Percentiles rank a stretch among this genome's conserved stretches.
phyloP scores from a whole-genome alignment of 371 early-diverging fungal genomes.

The Actinomucor elegans region DNA sequence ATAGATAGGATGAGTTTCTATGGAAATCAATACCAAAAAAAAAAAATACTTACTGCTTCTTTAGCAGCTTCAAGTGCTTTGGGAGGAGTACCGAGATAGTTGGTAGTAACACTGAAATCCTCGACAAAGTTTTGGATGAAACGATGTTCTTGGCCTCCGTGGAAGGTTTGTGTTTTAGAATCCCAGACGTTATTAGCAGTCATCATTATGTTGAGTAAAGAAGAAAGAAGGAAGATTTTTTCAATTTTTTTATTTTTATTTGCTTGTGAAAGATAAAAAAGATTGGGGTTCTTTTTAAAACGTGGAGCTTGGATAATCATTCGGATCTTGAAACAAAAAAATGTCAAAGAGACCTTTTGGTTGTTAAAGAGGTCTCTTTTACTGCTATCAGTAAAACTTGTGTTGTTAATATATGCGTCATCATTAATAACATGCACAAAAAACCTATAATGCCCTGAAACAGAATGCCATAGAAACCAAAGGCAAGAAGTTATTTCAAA shows the following conservation, averaged over 20 bases:
- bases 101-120: conserved; percentile 88
- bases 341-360: too few species aligned
- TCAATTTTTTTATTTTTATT: neutral
- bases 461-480: too few species aligned
- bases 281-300: conserved; percentile 1
- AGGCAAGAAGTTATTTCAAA: too few species aligned
- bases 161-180: conserved; percentile 80
- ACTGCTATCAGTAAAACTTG: too few species aligned
- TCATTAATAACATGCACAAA: too few species aligned
- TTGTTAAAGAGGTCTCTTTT: too few species aligned
- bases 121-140: conserved; percentile 81
- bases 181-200: conserved; percentile 60
- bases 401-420: too few species aligned
- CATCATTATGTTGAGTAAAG: neutral
- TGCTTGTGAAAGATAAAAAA: conserved; percentile 3
- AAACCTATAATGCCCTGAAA: too few species aligned
- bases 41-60: conserved; percentile 58
- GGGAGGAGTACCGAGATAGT: conserved; percentile 78
- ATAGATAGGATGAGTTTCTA: too few species aligned
- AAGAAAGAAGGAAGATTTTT: neutral
- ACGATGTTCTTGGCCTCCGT: conserved; percentile 87
- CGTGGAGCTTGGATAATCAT: conserved; percentile 10
- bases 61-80: conserved; percentile 71
- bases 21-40: too few species aligned
- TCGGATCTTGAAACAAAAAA: neutral